These are phyloP conservation scores for Pichia gijzeniarum DNA, from an alignment of 805 yeast genomes.

Conservation along the genomic window DNA sequence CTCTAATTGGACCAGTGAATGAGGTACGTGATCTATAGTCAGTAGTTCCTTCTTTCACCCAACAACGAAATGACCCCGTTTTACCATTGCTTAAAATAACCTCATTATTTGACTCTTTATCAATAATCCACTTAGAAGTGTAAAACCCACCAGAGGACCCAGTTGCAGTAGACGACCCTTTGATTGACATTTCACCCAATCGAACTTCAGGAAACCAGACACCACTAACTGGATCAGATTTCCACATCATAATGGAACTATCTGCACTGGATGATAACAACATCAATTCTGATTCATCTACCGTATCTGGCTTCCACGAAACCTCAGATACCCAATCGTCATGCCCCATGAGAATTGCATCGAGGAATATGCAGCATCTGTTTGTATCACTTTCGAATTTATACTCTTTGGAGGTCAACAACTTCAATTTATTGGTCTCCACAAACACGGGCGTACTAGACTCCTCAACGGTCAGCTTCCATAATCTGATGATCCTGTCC, in stretches of 20 bases:
- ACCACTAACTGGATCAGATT: slow-evolving; percentile 78
- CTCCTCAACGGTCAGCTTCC: slow-evolving; percentile 65
- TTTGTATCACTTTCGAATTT: slow-evolving; percentile 42
- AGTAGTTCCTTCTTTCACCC: slow-evolving; percentile 34
- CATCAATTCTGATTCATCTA: slow-evolving; percentile 33
- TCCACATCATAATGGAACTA: slow-evolving; percentile 90
- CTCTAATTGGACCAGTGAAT: slow-evolving; percentile 68
- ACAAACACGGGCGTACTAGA: slow-evolving; percentile 41
- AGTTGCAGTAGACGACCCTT: slow-evolving; percentile 97
- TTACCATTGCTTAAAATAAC: slow-evolving; percentile 76
- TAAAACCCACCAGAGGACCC: slow-evolving; percentile 77
- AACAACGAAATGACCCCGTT: slow-evolving; percentile 87
- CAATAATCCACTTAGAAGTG: slow-evolving; percentile 62
- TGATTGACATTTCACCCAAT: slow-evolving; percentile 86
- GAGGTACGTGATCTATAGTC: slow-evolving; percentile 39
- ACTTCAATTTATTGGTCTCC: slow-evolving; percentile 42
- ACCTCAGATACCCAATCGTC: slow-evolving; percentile 95
- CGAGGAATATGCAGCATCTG: slow-evolving; percentile 57
- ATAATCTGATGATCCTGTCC: slow-evolving; percentile 84
- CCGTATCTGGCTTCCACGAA: slow-evolving; percentile 61
- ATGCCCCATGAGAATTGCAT: slow-evolving; percentile 94
- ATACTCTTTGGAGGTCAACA: slow-evolving; percentile 68
- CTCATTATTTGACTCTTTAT: slow-evolving; percentile 29
- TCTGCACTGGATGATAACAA: slow-evolving; percentile 87
- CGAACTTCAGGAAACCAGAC: slow-evolving; percentile 81